Conservation (phyloP, 129 eudicot species). For the Chrysanthemum seticuspe region DNA sequence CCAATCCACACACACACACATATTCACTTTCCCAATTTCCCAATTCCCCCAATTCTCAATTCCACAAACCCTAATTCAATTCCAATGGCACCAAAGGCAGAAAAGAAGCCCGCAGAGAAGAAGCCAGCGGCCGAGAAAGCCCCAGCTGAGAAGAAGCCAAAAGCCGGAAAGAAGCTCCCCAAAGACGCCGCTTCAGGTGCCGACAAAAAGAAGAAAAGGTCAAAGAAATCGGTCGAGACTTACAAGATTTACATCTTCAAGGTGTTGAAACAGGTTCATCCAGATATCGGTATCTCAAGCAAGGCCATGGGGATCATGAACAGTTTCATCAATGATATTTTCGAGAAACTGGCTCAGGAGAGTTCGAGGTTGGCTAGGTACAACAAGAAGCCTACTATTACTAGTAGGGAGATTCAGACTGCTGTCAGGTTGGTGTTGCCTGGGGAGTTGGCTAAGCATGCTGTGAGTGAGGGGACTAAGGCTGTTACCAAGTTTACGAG, state of each 20-base stretch:
- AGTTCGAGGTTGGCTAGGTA: slow-evolving; percentile 43
- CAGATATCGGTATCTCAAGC: slow-evolving; percentile 47
- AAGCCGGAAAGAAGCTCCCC: slow-evolving; percentile 41
- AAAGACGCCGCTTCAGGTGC: slow-evolving; percentile 35
- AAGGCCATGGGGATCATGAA: slow-evolving; percentile 53
- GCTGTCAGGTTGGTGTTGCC: slow-evolving; percentile 43
- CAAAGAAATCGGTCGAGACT: slow-evolving; percentile 47
- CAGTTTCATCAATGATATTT: slow-evolving; percentile 46
- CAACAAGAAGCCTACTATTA: slow-evolving; percentile 46
- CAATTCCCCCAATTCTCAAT: slow-evolving; percentile 3
- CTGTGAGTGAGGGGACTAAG: slow-evolving; percentile 41
- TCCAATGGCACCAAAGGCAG: slow-evolving; percentile 62
- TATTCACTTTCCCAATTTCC: too few species aligned
- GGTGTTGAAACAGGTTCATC: slow-evolving; percentile 47
- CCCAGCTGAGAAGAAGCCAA: slow-evolving; percentile 43
- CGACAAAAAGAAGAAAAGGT: slow-evolving; percentile 50
- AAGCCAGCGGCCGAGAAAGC: slow-evolving; percentile 38
- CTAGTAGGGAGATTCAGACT: slow-evolving; percentile 42
- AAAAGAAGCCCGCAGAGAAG: slow-evolving; percentile 62
- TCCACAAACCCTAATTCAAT: slow-evolving; percentile 11
- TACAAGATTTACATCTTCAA: slow-evolving; percentile 66
- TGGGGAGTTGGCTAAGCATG: slow-evolving; percentile 46
- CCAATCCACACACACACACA: neutral
- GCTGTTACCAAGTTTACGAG: slow-evolving; percentile 39
- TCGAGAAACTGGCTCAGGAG: slow-evolving; percentile 46